Conservation (phyloP, 2,329 filamentous ascomycete species). For the Monosporascus cannonballus region DNA sequence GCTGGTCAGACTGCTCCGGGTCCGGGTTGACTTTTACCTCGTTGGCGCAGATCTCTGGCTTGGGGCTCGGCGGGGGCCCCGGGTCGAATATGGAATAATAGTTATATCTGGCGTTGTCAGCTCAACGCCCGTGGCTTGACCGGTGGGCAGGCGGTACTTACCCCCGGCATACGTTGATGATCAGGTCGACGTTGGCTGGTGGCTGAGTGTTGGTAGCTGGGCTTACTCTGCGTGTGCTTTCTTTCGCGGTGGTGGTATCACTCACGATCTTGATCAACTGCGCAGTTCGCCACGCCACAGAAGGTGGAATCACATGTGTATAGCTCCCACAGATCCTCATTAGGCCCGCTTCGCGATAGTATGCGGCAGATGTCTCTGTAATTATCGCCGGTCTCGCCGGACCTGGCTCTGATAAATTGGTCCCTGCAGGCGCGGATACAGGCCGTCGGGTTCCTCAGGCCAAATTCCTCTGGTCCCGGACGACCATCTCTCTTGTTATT, state of each 20-base stretch:
- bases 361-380: conserved; percentile 17
- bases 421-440: conserved; percentile 19
- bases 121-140: too few species aligned
- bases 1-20: background rate
- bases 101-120: background rate
- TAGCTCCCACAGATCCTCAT: conserved; percentile 34
- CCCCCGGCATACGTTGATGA: conserved; percentile 47
- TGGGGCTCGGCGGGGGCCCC: conserved; percentile 28
- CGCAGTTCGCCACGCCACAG: conserved; percentile 40
- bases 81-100: conserved; percentile 25
- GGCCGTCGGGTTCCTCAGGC: conserved; percentile 11
- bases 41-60: conserved; percentile 11
- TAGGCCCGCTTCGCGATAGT: conserved; percentile 15
- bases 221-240: background rate
- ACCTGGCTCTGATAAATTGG: conserved; percentile 11
- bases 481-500: background rate
- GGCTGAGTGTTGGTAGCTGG: conserved; percentile 1
- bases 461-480: conserved; percentile 4
- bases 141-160: conserved; percentile 23
- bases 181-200: conserved; percentile 43
- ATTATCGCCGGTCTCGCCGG: conserved; percentile 1
- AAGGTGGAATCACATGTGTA: conserved; percentile 47
- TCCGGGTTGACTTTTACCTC: background rate
- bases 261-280: conserved; percentile 38
- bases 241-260: conserved; percentile 7